phyloP scores from a whole-genome alignment of 225 moss, liverwort and hornwort species.

The Sphagnum contortum region DNA sequence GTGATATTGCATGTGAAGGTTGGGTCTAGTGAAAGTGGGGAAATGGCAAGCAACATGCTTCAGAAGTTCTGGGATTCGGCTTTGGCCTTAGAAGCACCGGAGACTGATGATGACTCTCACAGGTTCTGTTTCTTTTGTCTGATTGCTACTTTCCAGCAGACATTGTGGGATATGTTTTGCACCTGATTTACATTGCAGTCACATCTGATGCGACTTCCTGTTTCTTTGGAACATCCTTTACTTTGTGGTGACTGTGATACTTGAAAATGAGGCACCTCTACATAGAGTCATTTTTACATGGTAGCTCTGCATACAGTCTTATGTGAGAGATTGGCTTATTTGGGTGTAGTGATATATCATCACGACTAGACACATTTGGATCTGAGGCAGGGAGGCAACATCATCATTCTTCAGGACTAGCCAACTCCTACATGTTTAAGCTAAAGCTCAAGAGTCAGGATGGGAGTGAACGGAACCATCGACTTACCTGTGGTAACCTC shows the following conservation, averaged over 20 bases:
- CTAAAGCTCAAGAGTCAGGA: conserved; percentile 56
- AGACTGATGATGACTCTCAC: conserved; percentile 92
- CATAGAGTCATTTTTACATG: no score
- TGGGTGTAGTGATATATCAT: conserved; percentile 78
- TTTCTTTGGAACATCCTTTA: neutral
- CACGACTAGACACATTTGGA: conserved; percentile 53
- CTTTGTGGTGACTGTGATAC: no score
- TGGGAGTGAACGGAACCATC: conserved; percentile 80
- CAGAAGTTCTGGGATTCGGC: conserved; percentile 99
- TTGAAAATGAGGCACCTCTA: no score
- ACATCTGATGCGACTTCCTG: conserved; percentile 1
- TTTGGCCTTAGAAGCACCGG: conserved; percentile 80
- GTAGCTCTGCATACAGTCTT: no score
- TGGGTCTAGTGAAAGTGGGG: conserved; percentile 63
- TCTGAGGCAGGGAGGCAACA: conserved; percentile 63
- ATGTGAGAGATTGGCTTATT: conserved; percentile 1
- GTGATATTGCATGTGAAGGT: conserved; percentile 32
- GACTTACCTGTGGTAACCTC: conserved; percentile 77
- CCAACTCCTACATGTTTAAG: conserved; percentile 80
- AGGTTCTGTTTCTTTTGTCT: conserved; percentile 30
- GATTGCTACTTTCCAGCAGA: no score
- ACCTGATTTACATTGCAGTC: no score
- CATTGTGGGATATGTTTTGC: no score
- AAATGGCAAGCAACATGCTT: conserved; percentile 81
- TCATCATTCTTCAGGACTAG: conserved; percentile 69